A percentile compares a stretch with the other conserved stretches of the same genome.
phyloP scores from a whole-genome alignment of 495 filamentous ascomycete genomes.

The Podospora pseudoanserina region DNA sequence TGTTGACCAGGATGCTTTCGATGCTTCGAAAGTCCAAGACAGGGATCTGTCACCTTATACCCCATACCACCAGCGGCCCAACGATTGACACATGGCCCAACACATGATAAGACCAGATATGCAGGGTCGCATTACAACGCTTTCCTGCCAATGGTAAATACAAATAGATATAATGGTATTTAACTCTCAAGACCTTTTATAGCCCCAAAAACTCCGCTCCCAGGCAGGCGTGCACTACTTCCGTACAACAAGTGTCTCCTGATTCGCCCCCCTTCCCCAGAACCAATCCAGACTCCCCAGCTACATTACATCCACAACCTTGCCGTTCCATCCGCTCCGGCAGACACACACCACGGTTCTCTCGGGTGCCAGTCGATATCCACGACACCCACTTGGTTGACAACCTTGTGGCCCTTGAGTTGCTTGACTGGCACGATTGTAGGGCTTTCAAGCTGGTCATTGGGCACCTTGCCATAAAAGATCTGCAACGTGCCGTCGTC shows the following conservation, averaged over 20 bases:
- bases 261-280: no score
- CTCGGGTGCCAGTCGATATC: constrained; percentile 93
- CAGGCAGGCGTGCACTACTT: constrained; percentile 2
- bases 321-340: constrained; percentile 83
- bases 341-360: constrained; percentile 90
- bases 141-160: not conserved
- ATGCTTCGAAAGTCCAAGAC: not conserved
- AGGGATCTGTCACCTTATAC: not conserved
- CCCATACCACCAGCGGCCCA: not conserved
- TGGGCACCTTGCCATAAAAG: constrained; percentile 93
- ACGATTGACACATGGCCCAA: not conserved
- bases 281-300: not conserved
- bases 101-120: not conserved
- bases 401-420: constrained; percentile 81
- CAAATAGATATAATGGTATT: not conserved
- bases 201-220: not conserved
- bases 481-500: constrained; percentile 94
- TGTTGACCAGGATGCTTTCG: not conserved
- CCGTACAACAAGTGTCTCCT: constrained; percentile 13
- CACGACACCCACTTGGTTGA: constrained; percentile 77
- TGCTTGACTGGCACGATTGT: constrained; percentile 95
- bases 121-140: not conserved
- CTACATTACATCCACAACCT: constrained; percentile 44
- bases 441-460: constrained; percentile 91
- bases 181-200: constrained; percentile 3